phyloP scores from a whole-genome alignment of 1,139 yeast genomes.

The Yamadazyma dendronema region DNA sequence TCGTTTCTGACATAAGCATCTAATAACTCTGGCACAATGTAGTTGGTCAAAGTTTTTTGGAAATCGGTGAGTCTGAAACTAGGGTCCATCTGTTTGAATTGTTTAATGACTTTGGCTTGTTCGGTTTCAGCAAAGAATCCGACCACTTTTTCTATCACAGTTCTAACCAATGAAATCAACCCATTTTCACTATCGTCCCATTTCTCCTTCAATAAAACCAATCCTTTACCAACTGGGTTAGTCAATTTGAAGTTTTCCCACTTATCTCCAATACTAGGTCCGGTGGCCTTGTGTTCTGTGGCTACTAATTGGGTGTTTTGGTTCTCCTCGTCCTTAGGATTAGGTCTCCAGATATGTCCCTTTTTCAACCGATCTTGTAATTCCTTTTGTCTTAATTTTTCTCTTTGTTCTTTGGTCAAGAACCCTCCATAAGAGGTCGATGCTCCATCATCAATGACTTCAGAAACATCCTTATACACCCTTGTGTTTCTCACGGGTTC shows the following conservation, averaged over 20 bases:
- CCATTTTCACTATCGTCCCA: slow-evolving; percentile 98
- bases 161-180: slow-evolving; percentile 75
- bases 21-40: slow-evolving; percentile 89
- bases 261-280: slow-evolving; percentile 68
- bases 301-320: slow-evolving; percentile 57
- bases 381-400: slow-evolving; percentile 68
- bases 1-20: slow-evolving; percentile 97
- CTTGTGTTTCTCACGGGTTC: slow-evolving; percentile 94
- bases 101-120: slow-evolving; percentile 83
- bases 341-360: slow-evolving; percentile 62
- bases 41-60: slow-evolving; percentile 82
- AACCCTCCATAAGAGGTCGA: slow-evolving; percentile 91
- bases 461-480: slow-evolving; percentile 83
- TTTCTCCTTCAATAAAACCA: slow-evolving; percentile 62
- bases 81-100: slow-evolving; percentile 90
- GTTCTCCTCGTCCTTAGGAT: slow-evolving; percentile 83
- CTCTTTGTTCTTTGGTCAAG: slow-evolving; percentile 81
- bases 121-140: slow-evolving; percentile 96
- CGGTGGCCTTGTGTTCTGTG: slow-evolving; percentile 74
- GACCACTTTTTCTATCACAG: slow-evolving; percentile 75
- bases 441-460: slow-evolving; percentile 89
- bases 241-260: slow-evolving; percentile 69
- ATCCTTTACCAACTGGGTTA: slow-evolving; percentile 65
- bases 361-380: slow-evolving; percentile 43
- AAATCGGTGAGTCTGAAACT: slow-evolving; percentile 78